A percentile compares a stretch with the other conserved stretches of the same genome.
Conservation (phyloP, 2,329 filamentous ascomycete genomes). For the Colletotrichum sp. region DNA sequence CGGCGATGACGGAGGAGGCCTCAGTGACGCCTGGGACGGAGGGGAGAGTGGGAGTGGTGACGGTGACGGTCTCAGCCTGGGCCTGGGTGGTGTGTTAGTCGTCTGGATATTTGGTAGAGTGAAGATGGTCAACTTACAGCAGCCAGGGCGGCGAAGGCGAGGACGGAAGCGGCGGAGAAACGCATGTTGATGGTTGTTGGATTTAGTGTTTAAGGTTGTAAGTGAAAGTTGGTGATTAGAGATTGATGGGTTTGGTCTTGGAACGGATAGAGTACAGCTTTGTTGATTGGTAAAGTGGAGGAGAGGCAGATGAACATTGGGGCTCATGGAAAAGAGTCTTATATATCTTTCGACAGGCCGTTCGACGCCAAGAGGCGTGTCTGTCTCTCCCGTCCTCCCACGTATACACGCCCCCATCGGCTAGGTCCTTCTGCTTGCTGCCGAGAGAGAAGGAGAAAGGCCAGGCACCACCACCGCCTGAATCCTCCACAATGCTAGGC, state of each 20-base stretch:
- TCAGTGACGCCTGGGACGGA: slow-evolving; percentile 20
- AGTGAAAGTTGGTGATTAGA: background rate
- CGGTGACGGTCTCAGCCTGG: slow-evolving; percentile 23
- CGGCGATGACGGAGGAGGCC: background rate
- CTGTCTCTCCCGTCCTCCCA: background rate
- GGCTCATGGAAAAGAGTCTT: slow-evolving; percentile 8
- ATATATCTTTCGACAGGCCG: slow-evolving; percentile 7
- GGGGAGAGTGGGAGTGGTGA: slow-evolving; percentile 19
- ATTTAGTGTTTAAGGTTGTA: background rate
- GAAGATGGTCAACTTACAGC: slow-evolving; percentile 25
- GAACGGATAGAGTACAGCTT: background rate
- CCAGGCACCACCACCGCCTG: background rate
- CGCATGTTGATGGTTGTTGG: slow-evolving; percentile 43
- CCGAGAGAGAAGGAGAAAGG: slow-evolving; percentile 3
- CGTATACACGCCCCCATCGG: background rate
- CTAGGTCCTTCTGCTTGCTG: background rate
- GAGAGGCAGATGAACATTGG: background rate
- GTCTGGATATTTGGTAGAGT: background rate
- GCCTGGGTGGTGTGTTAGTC: background rate
- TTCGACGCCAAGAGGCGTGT: background rate
- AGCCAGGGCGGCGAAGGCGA: slow-evolving; percentile 39
- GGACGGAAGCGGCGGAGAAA: slow-evolving; percentile 39
- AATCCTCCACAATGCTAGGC: slow-evolving; percentile 13
- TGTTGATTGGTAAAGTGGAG: background rate
- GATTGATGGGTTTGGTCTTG: background rate